phyloP scores from a whole-genome alignment of 176 grass and related monocot genomes.

The Phyllostachys edulis region DNA sequence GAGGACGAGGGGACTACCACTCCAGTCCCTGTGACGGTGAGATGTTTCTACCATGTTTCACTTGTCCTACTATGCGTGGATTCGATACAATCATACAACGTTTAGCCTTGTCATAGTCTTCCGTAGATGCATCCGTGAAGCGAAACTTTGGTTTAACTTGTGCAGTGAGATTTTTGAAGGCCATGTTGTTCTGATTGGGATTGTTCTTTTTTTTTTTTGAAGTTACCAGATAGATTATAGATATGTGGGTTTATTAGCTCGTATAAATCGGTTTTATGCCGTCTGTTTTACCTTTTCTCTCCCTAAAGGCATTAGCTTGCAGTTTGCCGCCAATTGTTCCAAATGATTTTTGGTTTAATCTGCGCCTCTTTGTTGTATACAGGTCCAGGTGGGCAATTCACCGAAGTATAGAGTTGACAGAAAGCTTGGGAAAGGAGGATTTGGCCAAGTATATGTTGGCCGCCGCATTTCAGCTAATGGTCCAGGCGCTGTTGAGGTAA shows the following conservation, averaged over 20 bases:
- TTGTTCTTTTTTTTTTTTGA: neutral
- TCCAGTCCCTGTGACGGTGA: conserved; percentile 81
- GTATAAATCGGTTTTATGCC: neutral
- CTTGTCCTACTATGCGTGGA: neutral
- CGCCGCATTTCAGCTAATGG: conserved; percentile 55
- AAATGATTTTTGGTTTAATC: conserved; percentile 12
- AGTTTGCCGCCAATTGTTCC: conserved; percentile 9
- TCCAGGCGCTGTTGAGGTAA: conserved; percentile 74
- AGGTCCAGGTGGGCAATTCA: conserved; percentile 91
- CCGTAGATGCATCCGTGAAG: neutral
- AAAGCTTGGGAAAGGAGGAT: conserved; percentile 96
- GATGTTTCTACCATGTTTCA: conserved; percentile 18
- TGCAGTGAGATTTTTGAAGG: neutral
- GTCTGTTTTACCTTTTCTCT: neutral
- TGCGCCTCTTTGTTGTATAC: neutral
- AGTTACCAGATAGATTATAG: neutral
- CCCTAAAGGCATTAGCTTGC: neutral
- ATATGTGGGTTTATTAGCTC: neutral
- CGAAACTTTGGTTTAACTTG: conserved; percentile 7
- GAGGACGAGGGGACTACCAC: conserved; percentile 66
- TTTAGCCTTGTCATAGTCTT: neutral
- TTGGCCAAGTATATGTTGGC: conserved; percentile 99
- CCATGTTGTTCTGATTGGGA: neutral
- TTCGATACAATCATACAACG: neutral
- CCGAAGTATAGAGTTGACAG: conserved; percentile 82